Base-by-base conservation (phyloP, 2,329 filamentous ascomycete species). In the Helotiales sp. region DNA sequence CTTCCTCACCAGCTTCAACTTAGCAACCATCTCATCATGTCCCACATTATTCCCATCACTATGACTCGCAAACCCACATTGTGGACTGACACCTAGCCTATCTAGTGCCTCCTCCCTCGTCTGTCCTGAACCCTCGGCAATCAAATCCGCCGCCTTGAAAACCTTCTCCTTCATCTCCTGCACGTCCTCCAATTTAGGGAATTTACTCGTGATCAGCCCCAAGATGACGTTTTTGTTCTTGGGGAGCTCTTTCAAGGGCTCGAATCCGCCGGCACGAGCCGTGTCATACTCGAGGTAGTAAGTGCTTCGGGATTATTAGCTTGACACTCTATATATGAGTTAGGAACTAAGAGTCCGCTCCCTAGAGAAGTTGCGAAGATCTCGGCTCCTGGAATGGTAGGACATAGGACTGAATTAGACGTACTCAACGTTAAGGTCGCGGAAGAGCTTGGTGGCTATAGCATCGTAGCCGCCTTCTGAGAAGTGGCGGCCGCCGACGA, bases 261-360 rank as follows among this genome's bases (percentile, higher is more conserved):
- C 85, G 65, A 89, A 88, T 0, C 84, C 84, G 25, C 86, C 86
- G 0, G 85, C 78, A 6, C 85, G 80, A 57, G 79, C 78, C 0
- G 84, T 88, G 72, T 88, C 86, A 71, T 88, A 89, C 70, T 88
- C 86, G 48, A 88, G 81, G 70, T 88, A 88, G 72, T 86, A 88
- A 5, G 85, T 88, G 74, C 31, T 34, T 34, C 15, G 9, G 15
- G 9, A 34, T 34, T 9, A 15, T 34, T 34, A 34, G 31, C 19
- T 8, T 42, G 38, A 42, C 19, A 42, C 38, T 10, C 17, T 17
- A 19, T 10, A 17, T 42, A 10, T 19, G 19, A 17, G 38, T 42
- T 8, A 17, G n/a, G n/a, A n/a, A n/a, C n/a, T n/a, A n/a, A n/a
- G n/a, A n/a, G n/a, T n/a, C n/a, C n/a, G n/a, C n/a, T n/a, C n/a